A percentile compares a stretch with the other conserved stretches of the same genome.
These are phyloP conservation scores for Trichoderma atroviride DNA, from an alignment of 2,329 filamentous ascomycete genomes.

Conservation along the genomic window DNA sequence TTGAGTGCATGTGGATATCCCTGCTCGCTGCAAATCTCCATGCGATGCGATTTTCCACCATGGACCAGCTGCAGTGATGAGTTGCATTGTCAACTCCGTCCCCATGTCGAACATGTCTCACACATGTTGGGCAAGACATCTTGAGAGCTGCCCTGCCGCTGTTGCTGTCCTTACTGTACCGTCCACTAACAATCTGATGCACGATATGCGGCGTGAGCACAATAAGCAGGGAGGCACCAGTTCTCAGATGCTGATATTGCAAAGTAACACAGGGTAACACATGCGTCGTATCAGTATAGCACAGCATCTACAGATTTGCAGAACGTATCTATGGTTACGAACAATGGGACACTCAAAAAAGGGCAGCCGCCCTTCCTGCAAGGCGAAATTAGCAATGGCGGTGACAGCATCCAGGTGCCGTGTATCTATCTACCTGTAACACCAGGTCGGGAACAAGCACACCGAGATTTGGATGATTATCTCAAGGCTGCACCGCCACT, in stretches of 20 bases:
- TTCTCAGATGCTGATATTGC: not conserved
- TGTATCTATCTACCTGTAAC: not conserved
- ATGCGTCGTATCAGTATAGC: not conserved
- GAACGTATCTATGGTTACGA: not conserved
- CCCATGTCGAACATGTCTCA: slow-evolving; percentile 1
- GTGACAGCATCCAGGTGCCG: not conserved
- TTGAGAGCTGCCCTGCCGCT: not conserved
- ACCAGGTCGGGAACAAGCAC: not conserved
- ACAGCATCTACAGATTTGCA: not conserved
- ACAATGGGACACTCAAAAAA: not conserved
- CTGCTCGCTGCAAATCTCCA: not conserved
- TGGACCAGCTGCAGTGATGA: not conserved
- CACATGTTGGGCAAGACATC: slow-evolving; percentile 10
- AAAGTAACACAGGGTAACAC: slow-evolving; percentile 19
- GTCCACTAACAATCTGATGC: slow-evolving; percentile 5
- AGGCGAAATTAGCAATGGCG: slow-evolving; percentile 4
- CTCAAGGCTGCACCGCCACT: slow-evolving; percentile 9
- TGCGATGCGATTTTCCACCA: not conserved
- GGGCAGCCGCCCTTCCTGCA: slow-evolving; percentile 13
- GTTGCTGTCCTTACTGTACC: not conserved
- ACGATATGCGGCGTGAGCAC: not conserved
- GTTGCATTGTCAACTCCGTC: slow-evolving; percentile 9
- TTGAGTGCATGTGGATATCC: not conserved
- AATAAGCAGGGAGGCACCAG: slow-evolving; percentile 2
- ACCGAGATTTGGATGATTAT: slow-evolving; percentile 12